These are phyloP conservation scores for Vicia sativa DNA, from an alignment of 306 rosid species.

Conservation along the genomic window DNA sequence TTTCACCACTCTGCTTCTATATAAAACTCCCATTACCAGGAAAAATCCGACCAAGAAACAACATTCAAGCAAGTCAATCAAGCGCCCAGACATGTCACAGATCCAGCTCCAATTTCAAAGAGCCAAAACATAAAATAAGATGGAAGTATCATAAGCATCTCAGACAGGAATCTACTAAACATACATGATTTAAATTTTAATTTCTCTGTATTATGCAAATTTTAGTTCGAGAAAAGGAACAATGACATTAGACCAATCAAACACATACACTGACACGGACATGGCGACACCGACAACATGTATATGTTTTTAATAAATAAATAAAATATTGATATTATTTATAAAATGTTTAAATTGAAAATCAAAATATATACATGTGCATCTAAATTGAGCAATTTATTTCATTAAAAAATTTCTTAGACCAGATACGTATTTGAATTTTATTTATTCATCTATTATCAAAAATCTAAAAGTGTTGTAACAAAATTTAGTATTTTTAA, in stretches of 20 bases:
- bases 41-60: constrained; percentile 72
- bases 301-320: too few species aligned
- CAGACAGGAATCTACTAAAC: constrained; percentile 29
- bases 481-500: too few species aligned
- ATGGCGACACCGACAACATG: too few species aligned
- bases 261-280: too few species aligned
- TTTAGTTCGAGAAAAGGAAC: constrained; percentile 16
- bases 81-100: constrained; percentile 74
- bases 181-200: neutral
- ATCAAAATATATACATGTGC: too few species aligned
- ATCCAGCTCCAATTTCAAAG: constrained; percentile 99
- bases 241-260: neutral
- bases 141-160: constrained; percentile 77
- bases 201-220: constrained; percentile 1
- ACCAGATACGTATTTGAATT: too few species aligned
- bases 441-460: too few species aligned
- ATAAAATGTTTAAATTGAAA: too few species aligned
- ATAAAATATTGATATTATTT: too few species aligned
- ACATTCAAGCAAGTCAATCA: constrained; percentile 75
- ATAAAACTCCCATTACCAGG: constrained; percentile 87
- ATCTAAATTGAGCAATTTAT: too few species aligned
- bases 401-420: too few species aligned
- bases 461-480: too few species aligned
- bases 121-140: constrained; percentile 77
- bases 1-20: constrained; percentile 81